Conservation (phyloP, 2,329 filamentous ascomycete genomes). For the Pseudogymnoascus sp. region DNA sequence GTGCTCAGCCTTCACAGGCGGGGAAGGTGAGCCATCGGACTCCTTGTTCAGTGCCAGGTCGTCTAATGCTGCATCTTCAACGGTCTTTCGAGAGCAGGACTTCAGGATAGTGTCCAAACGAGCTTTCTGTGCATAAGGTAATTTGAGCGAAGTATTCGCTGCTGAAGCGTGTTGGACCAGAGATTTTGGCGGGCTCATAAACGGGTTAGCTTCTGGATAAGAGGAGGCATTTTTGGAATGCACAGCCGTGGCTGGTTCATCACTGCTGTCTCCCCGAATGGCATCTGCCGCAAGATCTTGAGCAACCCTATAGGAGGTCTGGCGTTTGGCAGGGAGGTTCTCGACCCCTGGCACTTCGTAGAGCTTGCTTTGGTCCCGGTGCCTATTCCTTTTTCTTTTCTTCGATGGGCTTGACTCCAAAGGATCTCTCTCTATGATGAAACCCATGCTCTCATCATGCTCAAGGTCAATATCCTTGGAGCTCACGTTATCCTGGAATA, state of each 20-base stretch:
- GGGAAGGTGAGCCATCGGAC: background rate
- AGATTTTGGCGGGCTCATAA: background rate
- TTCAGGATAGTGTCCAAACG: background rate
- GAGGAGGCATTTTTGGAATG: slow-evolving; percentile 8
- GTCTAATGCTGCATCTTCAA: background rate
- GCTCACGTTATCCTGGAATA: background rate
- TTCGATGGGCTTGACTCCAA: background rate
- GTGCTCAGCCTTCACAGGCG: background rate
- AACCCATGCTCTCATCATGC: background rate
- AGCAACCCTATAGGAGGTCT: background rate
- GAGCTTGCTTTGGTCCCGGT: background rate
- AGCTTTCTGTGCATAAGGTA: background rate
- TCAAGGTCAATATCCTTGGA: background rate
- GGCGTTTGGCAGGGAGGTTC: background rate
- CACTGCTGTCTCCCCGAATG: slow-evolving; percentile 21
- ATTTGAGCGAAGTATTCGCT: background rate
- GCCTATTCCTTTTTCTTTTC: background rate
- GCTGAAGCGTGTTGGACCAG: background rate
- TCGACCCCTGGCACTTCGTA: background rate
- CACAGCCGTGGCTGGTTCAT: slow-evolving; percentile 23
- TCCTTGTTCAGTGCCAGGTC: background rate
- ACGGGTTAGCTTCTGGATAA: background rate
- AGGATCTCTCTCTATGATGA: background rate
- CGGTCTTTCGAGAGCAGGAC: background rate
- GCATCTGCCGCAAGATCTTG: slow-evolving; percentile 14